Evolutionary conservation across 768 basidiomycete species (phyloP), one percentile per base, ranked within the genome.

Genomic region (Podaxis rugospora): DNA sequence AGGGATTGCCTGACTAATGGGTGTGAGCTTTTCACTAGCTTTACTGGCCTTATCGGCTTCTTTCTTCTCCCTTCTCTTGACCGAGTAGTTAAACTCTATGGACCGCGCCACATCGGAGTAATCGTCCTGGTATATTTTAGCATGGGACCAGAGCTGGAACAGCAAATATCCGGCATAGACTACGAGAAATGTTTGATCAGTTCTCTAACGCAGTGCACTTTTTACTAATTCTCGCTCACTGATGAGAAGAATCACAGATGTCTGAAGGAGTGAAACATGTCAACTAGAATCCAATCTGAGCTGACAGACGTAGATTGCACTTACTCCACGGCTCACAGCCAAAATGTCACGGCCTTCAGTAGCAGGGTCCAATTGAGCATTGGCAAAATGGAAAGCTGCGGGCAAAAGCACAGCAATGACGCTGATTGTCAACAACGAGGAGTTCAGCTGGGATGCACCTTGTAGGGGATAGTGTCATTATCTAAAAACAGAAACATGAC

Each of bases 401-500:
- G 91, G 91, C 16, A 93, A 74, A 7, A 93, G 77, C 9, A 93
- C 78, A 54, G 87, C 92, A 66, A 90, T 87, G 54, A 93, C 92
- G 65, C 90, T 91, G 55, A 93, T 77, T 28, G 83, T 88, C 57
- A 93, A 74, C 10, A 93, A 70, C 2, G 92, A 91, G 0, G 88
- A 83, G 71, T 92, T 90, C 44, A 90, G 68, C 68, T 92, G 89
- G 5, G 85, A 83, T 0, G 90, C 75, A 63, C 78, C 81, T 81
- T 62, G 35, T 6, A 54, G n/a, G 52, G 42, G 32, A 37, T 35
- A 53, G 47, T 37, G 28, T 50, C 25, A 46, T 51, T 28, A 25
- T 47, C 50, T 25, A 25, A 50, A 55, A 18, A 42, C 44, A 56
- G 40, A 23, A 36, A 32, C 10, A 25, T 13, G 21, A 49, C 35